Conservation (phyloP, 2,329 filamentous ascomycete genomes). For the Aspergillus sp. region DNA sequence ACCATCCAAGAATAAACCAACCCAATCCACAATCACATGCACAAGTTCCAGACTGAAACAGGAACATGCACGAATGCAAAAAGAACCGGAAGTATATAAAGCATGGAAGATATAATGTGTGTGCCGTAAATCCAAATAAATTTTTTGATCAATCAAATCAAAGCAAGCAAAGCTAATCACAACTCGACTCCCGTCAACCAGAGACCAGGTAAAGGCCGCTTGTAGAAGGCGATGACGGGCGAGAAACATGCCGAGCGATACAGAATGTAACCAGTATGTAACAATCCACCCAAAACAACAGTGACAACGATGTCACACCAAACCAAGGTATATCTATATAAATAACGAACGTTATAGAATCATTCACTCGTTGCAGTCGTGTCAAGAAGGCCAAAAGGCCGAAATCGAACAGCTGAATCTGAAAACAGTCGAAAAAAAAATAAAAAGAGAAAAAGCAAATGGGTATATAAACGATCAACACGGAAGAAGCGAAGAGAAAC, state of each 20-base stretch:
- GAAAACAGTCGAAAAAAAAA: background rate
- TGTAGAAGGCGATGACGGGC: background rate
- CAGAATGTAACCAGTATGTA: background rate
- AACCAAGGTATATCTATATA: background rate
- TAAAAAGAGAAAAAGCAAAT: conserved; percentile 5
- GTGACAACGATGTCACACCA: conserved; percentile 1
- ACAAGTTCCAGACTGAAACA: no score
- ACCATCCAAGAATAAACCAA: no score
- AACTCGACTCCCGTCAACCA: no score
- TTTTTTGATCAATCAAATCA: no score
- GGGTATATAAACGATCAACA: conserved; percentile 3
- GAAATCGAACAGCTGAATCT: background rate
- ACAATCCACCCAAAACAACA: conserved; percentile 2
- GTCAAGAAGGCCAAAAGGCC: conserved; percentile 14
- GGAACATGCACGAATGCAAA: no score
- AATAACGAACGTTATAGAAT: conserved; percentile 22
- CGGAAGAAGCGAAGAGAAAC: background rate
- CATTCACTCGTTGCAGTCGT: conserved; percentile 25
- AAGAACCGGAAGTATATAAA: no score
- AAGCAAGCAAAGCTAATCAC: no score
- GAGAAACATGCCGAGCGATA: background rate
- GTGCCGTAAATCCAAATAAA: no score
- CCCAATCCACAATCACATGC: no score
- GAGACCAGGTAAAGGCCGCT: no score
- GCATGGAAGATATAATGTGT: no score